A percentile compares a stretch with the other conserved stretches of the same genome.
phyloP scores from a whole-genome alignment of 768 basidiomycete species.

The Phanerodontia chrysosporium region DNA sequence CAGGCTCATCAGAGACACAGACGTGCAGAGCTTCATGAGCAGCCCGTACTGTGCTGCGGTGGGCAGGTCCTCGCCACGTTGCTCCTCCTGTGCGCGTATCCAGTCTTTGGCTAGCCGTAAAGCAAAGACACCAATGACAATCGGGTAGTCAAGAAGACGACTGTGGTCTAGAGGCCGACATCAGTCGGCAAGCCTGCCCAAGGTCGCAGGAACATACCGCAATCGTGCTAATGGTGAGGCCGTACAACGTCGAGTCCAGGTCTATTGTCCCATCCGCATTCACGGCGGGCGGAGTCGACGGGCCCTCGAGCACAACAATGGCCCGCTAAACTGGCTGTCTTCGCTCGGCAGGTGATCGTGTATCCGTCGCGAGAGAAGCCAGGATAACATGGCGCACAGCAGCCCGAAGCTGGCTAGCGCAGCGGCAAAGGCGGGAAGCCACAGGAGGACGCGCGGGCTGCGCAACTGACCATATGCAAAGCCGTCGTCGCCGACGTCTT shows the following conservation, averaged over 20 bases:
- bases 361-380: neutral
- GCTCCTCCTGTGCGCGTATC: neutral
- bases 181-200: too few species aligned
- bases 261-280: neutral
- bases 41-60: neutral
- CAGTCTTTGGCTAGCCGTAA: neutral
- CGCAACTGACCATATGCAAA: neutral
- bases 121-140: neutral
- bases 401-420: neutral
- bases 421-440: neutral
- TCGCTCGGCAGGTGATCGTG: neutral
- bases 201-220: too few species aligned
- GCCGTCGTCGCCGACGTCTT: neutral
- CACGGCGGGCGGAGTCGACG: neutral
- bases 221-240: neutral
- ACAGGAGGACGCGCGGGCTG: neutral
- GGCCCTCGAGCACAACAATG: neutral
- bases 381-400: neutral
- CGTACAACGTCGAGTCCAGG: neutral
- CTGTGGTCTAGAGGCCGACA: neutral
- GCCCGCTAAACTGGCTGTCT: neutral
- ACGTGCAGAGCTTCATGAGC: neutral
- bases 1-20: neutral
- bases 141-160: neutral
- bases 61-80: neutral